These are phyloP conservation scores for Calonectria pseudoreteaudii DNA, from an alignment of 2,329 filamentous ascomycete species.

Conservation along the genomic window DNA sequence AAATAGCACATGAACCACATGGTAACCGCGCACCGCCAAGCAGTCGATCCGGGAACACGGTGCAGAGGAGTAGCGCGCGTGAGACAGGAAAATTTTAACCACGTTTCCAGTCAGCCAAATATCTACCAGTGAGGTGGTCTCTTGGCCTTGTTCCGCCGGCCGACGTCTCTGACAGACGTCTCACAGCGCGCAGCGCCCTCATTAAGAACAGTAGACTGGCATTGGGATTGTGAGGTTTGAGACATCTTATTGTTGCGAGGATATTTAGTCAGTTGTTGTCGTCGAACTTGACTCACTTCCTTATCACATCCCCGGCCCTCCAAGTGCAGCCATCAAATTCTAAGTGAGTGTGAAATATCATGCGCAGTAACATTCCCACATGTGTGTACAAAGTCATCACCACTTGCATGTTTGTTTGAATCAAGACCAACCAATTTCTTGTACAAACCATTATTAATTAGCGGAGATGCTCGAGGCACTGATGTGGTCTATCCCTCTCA, in stretches of 20 bases:
- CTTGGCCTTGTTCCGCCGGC: not conserved
- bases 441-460: too few species aligned
- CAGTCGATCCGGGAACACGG: not conserved
- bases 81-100: not conserved
- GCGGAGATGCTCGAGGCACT: too few species aligned
- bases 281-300: not conserved
- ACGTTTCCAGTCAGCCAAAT: not conserved
- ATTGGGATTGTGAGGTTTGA: not conserved
- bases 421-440: too few species aligned
- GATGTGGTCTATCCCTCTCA: too few species aligned
- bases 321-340: not conserved
- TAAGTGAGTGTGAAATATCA: not conserved
- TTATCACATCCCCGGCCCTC: not conserved
- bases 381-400: too few species aligned
- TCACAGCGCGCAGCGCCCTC: too few species aligned
- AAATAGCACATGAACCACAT: not conserved
- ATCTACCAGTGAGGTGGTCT: not conserved
- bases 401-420: too few species aligned
- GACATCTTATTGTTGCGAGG: not conserved
- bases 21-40: not conserved
- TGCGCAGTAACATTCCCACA: not conserved
- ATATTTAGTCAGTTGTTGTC: not conserved
- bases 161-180: not conserved
- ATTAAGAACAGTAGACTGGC: not conserved
- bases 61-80: too few species aligned